Base-by-base conservation (phyloP, 257 asterid species). In the Nicotiana obtusifolia region DNA sequence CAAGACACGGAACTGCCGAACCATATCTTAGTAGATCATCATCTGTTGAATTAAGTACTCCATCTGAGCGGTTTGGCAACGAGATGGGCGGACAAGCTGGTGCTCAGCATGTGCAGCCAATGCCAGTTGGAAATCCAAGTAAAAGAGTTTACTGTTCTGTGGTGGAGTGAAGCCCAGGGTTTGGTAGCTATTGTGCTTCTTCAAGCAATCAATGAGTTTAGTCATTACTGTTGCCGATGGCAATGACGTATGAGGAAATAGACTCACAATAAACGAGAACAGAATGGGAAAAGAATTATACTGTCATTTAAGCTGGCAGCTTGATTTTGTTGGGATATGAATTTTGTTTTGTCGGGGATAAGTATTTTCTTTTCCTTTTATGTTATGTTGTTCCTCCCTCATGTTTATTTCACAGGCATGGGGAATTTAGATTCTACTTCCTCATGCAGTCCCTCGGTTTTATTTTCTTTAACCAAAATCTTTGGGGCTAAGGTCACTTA, bases 21-120 rank as follows among this genome's bases (percentile, higher is more conserved):
- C 78, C 82, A 41, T 53, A 79, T 83, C 83, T 81, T 62, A 67
- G 85, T 60, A 75, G 78, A 76, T 87, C 86, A 52, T 85, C 86
- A 14, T 85, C 85, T 81, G 86, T 84, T 61, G 81, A 85, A 83
- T 82, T 81, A 64, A 87, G 87, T 71, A 87, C 77, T 66, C 44
- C 77, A 19, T 68, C 77, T 31, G 28, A 73, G 60, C 79, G 15
- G 44, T 47, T 41, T 76, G 80, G 22, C 44, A 76, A 52, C 26
- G 54, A 35, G 24, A 68, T 33, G 20, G 49, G 1, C 7, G 77
- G 15, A 44, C 31, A 10, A 49, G 22, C 57, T 33, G 33, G n/a
- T 22, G 22, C 24, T 52, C 61, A 76, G 80, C 62, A 37, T 47
- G 80, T 41, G 62, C 80, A 22, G 79, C 31, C 59, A 20, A 49